Evolutionary conservation across 331 rosid genomes (phyloP).

Genomic region (Telfairia occidentalis): DNA sequence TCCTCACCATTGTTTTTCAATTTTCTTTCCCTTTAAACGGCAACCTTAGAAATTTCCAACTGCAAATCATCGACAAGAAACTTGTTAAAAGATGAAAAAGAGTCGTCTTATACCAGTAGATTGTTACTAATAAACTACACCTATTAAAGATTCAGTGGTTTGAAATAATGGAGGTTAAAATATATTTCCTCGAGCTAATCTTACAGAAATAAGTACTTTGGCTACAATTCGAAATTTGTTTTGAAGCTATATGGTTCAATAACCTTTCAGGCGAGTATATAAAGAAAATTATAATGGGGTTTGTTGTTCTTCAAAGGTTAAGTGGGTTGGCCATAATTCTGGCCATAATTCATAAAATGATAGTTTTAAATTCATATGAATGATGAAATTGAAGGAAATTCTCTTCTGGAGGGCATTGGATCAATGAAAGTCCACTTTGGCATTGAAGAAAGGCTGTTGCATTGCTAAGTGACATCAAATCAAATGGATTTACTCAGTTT

Average conservation of each 20-base stretch:
- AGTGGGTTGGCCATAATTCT: conserved; percentile 1
- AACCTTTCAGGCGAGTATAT: neutral
- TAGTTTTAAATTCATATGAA: neutral
- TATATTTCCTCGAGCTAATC: neutral
- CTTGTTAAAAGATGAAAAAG: neutral
- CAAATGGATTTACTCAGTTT: too few relatives aligned
- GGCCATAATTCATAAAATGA: neutral
- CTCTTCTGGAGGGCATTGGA: neutral
- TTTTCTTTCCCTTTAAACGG: neutral
- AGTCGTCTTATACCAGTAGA: neutral
- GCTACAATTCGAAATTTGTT: too few relatives aligned
- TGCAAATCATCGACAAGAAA: neutral
- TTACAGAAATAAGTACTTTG: too few relatives aligned
- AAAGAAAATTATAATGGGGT: neutral
- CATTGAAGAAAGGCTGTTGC: neutral
- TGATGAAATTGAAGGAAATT: neutral
- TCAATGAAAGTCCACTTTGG: neutral
- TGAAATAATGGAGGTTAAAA: neutral
- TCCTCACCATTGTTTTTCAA: neutral
- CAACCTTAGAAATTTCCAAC: neutral
- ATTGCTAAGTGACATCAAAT: neutral
- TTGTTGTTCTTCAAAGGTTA: neutral
- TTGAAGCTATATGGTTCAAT: neutral
- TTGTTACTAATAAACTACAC: neutral
- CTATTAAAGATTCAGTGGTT: neutral